Percentiles rank a stretch among this genome's conserved stretches.
These are phyloP conservation scores for Paraphoma chrysanthemicola DNA, from an alignment of 2,329 filamentous ascomycete genomes.

Conservation along the genomic window DNA sequence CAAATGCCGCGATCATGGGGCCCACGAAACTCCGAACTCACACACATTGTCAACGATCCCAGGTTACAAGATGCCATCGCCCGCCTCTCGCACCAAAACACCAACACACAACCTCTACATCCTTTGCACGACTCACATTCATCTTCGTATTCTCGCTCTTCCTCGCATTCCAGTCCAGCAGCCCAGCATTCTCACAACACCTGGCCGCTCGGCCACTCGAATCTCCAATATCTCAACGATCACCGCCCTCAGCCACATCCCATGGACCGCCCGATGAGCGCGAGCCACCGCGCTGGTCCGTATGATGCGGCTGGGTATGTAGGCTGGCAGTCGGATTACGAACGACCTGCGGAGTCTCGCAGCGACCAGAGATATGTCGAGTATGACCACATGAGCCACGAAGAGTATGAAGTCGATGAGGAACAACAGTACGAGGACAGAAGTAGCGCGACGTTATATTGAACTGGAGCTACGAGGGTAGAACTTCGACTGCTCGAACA, in stretches of 20 bases:
- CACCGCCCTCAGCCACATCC: background rate
- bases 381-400: no score
- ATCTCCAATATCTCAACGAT: background rate
- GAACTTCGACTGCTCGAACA: background rate
- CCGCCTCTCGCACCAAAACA: no score
- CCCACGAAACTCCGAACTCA: no score
- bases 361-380: no score
- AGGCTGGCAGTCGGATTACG: background rate
- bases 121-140: no score
- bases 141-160: no score
- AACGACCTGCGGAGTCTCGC: background rate
- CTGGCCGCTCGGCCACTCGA: background rate
- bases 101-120: no score
- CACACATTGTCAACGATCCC: no score
- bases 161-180: background rate
- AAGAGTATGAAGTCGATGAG: background rate
- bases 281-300: background rate
- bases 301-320: slow-evolving; percentile 6
- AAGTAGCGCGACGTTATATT: background rate
- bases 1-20: no score
- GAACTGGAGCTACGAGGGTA: background rate
- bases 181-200: background rate
- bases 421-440: background rate
- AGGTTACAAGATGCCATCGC: no score
- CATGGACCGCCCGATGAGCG: background rate